Evolutionary conservation across 1,284 basidiomycete genomes (phyloP).

Genomic region (Ceratobasidium papillatum): DNA sequence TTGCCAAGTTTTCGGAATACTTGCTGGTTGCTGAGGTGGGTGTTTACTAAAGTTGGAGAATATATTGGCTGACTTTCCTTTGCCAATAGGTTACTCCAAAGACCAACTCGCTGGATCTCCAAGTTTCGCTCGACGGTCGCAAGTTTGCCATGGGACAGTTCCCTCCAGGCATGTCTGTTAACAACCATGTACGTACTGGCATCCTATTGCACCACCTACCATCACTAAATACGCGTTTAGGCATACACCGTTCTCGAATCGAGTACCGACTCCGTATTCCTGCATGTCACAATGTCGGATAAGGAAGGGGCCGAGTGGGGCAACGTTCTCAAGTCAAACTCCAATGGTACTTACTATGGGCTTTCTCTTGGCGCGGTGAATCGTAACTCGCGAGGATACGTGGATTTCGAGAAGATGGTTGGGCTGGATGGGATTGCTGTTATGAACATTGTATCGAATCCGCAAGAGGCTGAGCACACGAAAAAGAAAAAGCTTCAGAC

Average conservation of each 20-base stretch:
- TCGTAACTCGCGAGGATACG: slow-evolving; percentile 84
- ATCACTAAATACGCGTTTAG: slow-evolving; percentile 51
- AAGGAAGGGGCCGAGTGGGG: slow-evolving; percentile 83
- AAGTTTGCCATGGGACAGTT: slow-evolving; percentile 87
- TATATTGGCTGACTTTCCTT: not conserved
- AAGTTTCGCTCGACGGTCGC: slow-evolving; percentile 91
- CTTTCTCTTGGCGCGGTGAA: slow-evolving; percentile 89
- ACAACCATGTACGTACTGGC: slow-evolving; percentile 74
- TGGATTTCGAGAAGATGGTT: slow-evolving; percentile 98
- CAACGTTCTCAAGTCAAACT: slow-evolving; percentile 95
- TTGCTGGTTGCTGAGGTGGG: slow-evolving; percentile 91
- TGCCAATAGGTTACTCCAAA: slow-evolving; percentile 64
- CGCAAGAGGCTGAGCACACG: slow-evolving; percentile 75
- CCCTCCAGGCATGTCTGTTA: slow-evolving; percentile 87
- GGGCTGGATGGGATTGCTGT: slow-evolving; percentile 96
- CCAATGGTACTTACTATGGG: slow-evolving; percentile 96
- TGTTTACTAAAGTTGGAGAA: slow-evolving; percentile 19
- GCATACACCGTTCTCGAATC: slow-evolving; percentile 97
- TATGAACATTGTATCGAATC: slow-evolving; percentile 89
- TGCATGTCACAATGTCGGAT: slow-evolving; percentile 93
- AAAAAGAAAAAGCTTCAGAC: slow-evolving; percentile 83
- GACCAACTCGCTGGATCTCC: slow-evolving; percentile 74
- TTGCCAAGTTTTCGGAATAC: slow-evolving; percentile 96
- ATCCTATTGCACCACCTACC: slow-evolving; percentile 20
- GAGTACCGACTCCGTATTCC: slow-evolving; percentile 89